Percentiles rank a stretch among this genome's conserved stretches.
phyloP scores from a whole-genome alignment of 352 stramenopile species.

The Phytophthora tubulina region DNA sequence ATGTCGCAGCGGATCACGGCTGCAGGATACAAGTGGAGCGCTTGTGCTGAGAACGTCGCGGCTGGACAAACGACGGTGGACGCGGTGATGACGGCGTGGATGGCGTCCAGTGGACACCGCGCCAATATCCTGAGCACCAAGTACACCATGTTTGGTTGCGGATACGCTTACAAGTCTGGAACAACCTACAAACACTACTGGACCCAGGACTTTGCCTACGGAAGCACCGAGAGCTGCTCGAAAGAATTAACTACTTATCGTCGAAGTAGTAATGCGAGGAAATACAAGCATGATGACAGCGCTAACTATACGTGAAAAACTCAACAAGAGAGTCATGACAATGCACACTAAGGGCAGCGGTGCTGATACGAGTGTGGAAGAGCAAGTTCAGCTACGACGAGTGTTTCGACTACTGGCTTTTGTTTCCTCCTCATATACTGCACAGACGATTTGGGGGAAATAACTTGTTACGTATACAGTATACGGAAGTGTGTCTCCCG shows the following conservation, averaged over 20 bases:
- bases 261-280: not conserved
- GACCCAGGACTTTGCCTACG: slow-evolving; percentile 56
- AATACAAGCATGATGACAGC: too few species aligned
- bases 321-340: not conserved
- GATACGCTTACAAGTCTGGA: slow-evolving; percentile 30
- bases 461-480: not conserved
- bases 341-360: slow-evolving; percentile 38
- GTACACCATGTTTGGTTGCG: slow-evolving; percentile 46
- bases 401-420: slow-evolving; percentile 79
- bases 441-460: not conserved
- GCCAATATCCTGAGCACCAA: slow-evolving; percentile 39
- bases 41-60: slow-evolving; percentile 45
- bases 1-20: slow-evolving; percentile 44
- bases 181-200: slow-evolving; percentile 52
- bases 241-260: not conserved
- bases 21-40: slow-evolving; percentile 51
- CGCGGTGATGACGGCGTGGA: slow-evolving; percentile 42
- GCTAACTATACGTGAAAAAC: too few species aligned
- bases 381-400: slow-evolving; percentile 79
- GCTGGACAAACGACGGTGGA: slow-evolving; percentile 38
- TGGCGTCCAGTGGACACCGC: slow-evolving; percentile 30
- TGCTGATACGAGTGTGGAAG: slow-evolving; percentile 64
- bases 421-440: slow-evolving; percentile 10
- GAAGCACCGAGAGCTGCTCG: slow-evolving; percentile 9
- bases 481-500: not conserved